Percentiles rank a stretch among this genome's conserved stretches.
phyloP scores from a whole-genome alignment of 23 red algal species.

The Porphyridium purpureum region DNA sequence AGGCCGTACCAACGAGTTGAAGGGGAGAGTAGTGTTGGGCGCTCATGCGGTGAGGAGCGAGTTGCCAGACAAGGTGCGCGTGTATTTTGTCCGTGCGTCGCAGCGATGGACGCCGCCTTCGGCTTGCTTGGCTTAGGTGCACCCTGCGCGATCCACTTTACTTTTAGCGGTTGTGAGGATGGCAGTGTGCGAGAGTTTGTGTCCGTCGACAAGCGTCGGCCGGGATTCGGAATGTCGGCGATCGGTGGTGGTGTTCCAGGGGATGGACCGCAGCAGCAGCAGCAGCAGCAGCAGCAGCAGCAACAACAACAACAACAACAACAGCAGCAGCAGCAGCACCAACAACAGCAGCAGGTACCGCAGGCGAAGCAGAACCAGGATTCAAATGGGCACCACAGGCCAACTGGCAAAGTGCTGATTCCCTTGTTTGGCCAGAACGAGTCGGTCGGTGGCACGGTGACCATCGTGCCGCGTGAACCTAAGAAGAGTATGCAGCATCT shows the following conservation, averaged over 20 bases:
- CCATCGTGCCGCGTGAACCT: slow-evolving; percentile 32
- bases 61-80: too few species aligned
- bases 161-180: slow-evolving; percentile 13
- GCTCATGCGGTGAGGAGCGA: too few species aligned
- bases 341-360: slow-evolving; percentile 6
- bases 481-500: slow-evolving; percentile 43
- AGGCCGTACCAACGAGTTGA: too few species aligned
- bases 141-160: slow-evolving; percentile 38
- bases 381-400: neutral
- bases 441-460: slow-evolving; percentile 59
- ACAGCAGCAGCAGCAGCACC: slow-evolving; percentile 18
- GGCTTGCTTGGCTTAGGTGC: slow-evolving; percentile 54
- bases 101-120: slow-evolving; percentile 53
- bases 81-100: too few species aligned
- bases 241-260: neutral
- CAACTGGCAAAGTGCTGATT: slow-evolving; percentile 7
- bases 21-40: too few species aligned
- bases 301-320: neutral
- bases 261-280: slow-evolving; percentile 3
- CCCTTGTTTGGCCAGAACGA: slow-evolving; percentile 61
- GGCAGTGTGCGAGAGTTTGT: neutral
- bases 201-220: neutral
- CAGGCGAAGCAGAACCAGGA: neutral
- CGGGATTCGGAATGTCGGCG: neutral
- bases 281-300: neutral